phyloP scores from a whole-genome alignment of 495 filamentous ascomycete species.

The Penicillium parvum region DNA sequence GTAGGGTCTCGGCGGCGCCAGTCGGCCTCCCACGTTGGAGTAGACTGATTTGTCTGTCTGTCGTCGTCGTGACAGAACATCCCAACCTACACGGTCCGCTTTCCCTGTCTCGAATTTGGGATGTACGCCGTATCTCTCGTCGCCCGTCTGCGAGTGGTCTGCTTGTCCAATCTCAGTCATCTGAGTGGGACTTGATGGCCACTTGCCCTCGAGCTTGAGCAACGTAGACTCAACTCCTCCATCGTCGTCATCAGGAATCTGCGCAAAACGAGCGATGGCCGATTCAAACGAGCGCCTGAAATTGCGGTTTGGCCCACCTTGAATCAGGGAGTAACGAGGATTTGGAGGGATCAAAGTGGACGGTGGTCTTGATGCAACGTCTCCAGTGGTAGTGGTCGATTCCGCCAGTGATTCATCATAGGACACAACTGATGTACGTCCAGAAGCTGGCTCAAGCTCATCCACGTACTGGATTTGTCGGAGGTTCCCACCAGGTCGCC shows the following conservation, averaged over 20 bases:
- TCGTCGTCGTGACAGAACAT: conserved; percentile 17
- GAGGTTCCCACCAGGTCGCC: conserved; percentile 85
- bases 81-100: conserved; percentile 8
- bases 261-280: conserved; percentile 81
- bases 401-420: conserved; percentile 61
- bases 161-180: not conserved
- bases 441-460: conserved; percentile 56
- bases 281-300: conserved; percentile 84
- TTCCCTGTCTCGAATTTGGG: conserved; percentile 2
- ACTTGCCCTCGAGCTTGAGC: conserved; percentile 89
- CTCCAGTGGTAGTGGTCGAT: conserved; percentile 20
- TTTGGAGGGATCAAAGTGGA: conserved; percentile 37
- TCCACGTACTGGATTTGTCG: conserved; percentile 71
- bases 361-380: conserved; percentile 27
- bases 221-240: conserved; percentile 92
- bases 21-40: conserved; percentile 26
- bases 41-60: conserved; percentile 31
- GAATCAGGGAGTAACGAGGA: conserved; percentile 58
- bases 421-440: conserved; percentile 68
- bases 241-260: conserved; percentile 87
- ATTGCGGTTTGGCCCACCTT: conserved; percentile 70
- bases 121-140: not conserved
- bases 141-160: no score
- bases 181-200: conserved; percentile 15
- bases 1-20: conserved; percentile 31